Percentiles rank a stretch among this genome's conserved stretches.
Conservation (phyloP, 2,329 filamentous ascomycete species). For the Talaromyces atroroseus region DNA sequence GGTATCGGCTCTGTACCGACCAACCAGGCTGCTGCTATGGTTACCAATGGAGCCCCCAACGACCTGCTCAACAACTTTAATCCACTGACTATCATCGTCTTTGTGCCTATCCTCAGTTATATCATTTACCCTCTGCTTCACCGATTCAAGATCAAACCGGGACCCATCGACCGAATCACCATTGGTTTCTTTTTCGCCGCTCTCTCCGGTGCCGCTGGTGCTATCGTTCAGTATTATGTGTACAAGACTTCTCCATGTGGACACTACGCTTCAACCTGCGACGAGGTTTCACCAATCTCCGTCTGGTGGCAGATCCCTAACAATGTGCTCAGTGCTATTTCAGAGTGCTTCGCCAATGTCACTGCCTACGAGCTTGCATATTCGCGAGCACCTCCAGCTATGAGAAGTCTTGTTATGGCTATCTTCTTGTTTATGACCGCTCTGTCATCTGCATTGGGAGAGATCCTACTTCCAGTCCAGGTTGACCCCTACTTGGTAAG, state of each 20-base stretch:
- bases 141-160: conserved; percentile 40
- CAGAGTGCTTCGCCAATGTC: conserved; percentile 54
- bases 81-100: conserved; percentile 44
- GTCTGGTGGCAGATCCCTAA: conserved; percentile 52
- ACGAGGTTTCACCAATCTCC: conserved; percentile 16
- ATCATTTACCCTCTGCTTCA: conserved; percentile 45
- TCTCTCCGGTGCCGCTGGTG: conserved; percentile 35
- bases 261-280: conserved; percentile 35
- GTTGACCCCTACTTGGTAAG: conserved; percentile 41
- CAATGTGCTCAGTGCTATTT: conserved; percentile 51
- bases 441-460: conserved; percentile 45
- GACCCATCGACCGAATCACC: conserved; percentile 47
- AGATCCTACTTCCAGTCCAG: conserved; percentile 41
- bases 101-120: conserved; percentile 45
- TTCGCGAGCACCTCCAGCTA: conserved; percentile 71
- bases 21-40: conserved; percentile 46
- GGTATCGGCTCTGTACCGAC: conserved; percentile 48
- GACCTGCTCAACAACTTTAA: conserved; percentile 50
- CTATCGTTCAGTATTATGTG: conserved; percentile 42
- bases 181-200: conserved; percentile 49
- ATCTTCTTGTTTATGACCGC: conserved; percentile 53
- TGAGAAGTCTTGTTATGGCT: conserved; percentile 39
- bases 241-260: conserved; percentile 45
- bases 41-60: conserved; percentile 48
- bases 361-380: conserved; percentile 70